phyloP scores from a whole-genome alignment of 164 flowering plant species.

The Piper longum region DNA sequence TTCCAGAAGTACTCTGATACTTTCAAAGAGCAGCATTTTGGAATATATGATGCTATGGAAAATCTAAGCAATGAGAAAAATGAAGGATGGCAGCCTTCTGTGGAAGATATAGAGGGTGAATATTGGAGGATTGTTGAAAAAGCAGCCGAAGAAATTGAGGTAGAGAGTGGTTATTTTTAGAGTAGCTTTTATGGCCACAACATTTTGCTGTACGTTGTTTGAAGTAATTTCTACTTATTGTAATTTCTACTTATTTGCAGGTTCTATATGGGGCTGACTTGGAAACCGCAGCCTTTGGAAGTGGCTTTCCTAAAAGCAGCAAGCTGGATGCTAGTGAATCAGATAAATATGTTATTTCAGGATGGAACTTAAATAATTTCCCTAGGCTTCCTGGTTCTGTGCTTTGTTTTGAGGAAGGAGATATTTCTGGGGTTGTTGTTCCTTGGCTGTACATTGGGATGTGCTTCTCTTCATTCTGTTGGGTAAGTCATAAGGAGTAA shows the following conservation, averaged over 20 bases:
- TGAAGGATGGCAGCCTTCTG: constrained; percentile 33
- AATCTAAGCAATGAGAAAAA: constrained; percentile 11
- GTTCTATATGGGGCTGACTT: constrained; percentile 85
- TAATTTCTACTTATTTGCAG: constrained; percentile 16
- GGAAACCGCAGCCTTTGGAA: constrained; percentile 63
- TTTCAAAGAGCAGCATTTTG: constrained; percentile 54
- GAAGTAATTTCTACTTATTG: not conserved
- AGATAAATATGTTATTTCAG: constrained; percentile 44
- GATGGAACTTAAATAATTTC: constrained; percentile 81
- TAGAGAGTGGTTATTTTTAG: constrained; percentile 11
- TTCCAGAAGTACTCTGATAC: constrained; percentile 45
- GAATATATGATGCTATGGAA: constrained; percentile 17
- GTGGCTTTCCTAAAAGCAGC: constrained; percentile 68
- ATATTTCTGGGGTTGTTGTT: constrained; percentile 81
- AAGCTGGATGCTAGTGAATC: constrained; percentile 12
- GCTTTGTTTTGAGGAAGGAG: constrained; percentile 52
- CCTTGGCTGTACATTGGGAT: constrained; percentile 93
- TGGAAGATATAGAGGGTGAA: constrained; percentile 82
- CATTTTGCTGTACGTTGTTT: not conserved
- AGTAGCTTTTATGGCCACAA: not conserved
- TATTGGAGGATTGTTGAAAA: constrained; percentile 89
- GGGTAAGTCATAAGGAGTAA: constrained; percentile 38
- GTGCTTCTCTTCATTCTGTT: constrained; percentile 95
- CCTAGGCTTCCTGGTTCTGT: constrained; percentile 79
- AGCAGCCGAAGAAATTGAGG: constrained; percentile 78